Conservation (phyloP, 495 filamentous ascomycete genomes). For the Neurospora discreta region DNA sequence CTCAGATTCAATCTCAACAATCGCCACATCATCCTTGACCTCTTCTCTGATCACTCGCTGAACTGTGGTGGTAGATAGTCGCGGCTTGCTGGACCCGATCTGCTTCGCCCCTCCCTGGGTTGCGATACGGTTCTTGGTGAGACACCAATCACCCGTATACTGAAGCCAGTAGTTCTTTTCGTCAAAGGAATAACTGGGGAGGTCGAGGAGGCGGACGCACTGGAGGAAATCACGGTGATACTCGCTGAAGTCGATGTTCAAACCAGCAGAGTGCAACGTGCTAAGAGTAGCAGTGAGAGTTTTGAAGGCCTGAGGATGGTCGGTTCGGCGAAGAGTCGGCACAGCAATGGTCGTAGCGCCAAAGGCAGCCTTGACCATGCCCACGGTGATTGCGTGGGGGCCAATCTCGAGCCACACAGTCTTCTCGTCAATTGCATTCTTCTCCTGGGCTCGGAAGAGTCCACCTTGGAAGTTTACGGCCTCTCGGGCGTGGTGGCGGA, state of each 20-base stretch:
- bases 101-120: constrained; percentile 36
- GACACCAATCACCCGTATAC: constrained; percentile 56
- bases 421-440: constrained; percentile 39
- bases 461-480: constrained; percentile 64
- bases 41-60: constrained; percentile 46
- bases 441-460: constrained; percentile 43
- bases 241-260: constrained; percentile 66
- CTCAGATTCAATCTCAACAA: constrained; percentile 56
- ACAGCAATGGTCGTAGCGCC: constrained; percentile 44
- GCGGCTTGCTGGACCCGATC: constrained; percentile 39
- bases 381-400: constrained; percentile 56
- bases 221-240: constrained; percentile 61
- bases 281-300: constrained; percentile 48
- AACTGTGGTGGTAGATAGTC: constrained; percentile 37
- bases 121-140: constrained; percentile 60
- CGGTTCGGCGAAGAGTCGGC: constrained; percentile 41
- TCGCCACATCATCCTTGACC: constrained; percentile 40
- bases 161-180: constrained; percentile 76
- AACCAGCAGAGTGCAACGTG: constrained; percentile 51
- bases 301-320: constrained; percentile 46
- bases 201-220: constrained; percentile 48
- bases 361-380: constrained; percentile 59
- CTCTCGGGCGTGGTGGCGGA: constrained; percentile 56
- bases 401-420: constrained; percentile 58
- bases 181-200: constrained; percentile 71